phyloP scores from a whole-genome alignment of 2,329 filamentous ascomycete genomes.

The Bipolaris oryzae region DNA sequence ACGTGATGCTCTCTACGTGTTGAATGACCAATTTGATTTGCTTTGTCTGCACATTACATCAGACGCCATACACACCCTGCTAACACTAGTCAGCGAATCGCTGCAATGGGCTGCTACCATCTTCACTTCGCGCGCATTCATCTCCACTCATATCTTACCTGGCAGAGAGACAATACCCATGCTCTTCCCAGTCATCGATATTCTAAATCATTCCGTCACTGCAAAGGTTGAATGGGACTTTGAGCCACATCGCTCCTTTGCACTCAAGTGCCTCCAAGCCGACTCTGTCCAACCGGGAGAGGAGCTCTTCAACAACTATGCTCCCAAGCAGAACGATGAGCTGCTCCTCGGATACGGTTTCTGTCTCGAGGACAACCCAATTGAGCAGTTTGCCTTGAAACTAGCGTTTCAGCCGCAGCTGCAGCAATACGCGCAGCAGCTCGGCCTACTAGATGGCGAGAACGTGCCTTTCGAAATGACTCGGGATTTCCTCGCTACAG shows the following conservation, averaged over 20 bases:
- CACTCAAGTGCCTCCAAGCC: slow-evolving; percentile 47
- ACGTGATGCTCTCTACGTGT: slow-evolving; percentile 4
- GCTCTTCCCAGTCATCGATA: slow-evolving; percentile 58
- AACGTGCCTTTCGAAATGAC: slow-evolving; percentile 39
- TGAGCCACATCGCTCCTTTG: slow-evolving; percentile 41
- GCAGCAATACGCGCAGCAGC: slow-evolving; percentile 25
- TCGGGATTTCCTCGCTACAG: slow-evolving; percentile 22
- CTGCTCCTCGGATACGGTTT: slow-evolving; percentile 61
- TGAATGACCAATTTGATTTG: background rate
- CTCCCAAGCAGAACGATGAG: slow-evolving; percentile 60
- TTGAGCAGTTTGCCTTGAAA: slow-evolving; percentile 54
- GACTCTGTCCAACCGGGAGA: slow-evolving; percentile 44
- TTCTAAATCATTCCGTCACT: slow-evolving; percentile 55
- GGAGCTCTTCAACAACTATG: slow-evolving; percentile 61
- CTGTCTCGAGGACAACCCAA: slow-evolving; percentile 54
- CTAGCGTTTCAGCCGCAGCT: slow-evolving; percentile 49
- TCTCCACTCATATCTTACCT: slow-evolving; percentile 48
- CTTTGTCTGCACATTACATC: background rate
- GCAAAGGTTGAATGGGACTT: slow-evolving; percentile 57
- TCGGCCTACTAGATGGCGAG: slow-evolving; percentile 20
- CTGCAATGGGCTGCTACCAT: slow-evolving; percentile 60
- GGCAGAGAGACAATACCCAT: slow-evolving; percentile 43
- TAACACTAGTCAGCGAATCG: slow-evolving; percentile 49
- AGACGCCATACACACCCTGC: slow-evolving; percentile 10
- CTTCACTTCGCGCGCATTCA: slow-evolving; percentile 59